Conservation (phyloP, 2,329 filamentous ascomycete species). For the Arthrobotrys musiformis region DNA sequence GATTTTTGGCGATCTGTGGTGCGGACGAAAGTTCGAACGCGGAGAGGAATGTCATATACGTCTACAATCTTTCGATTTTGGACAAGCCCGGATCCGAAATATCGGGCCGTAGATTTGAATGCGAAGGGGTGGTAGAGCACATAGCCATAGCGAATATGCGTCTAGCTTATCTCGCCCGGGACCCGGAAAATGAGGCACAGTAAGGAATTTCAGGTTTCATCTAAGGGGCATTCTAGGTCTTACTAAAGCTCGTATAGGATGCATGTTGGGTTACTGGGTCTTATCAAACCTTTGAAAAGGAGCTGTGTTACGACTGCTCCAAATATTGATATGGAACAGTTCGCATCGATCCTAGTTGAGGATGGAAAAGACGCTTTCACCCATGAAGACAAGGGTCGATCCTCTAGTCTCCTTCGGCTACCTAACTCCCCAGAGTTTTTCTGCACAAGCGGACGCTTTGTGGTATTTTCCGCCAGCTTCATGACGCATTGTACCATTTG, state of each 20-base stretch:
- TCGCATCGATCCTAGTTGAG: neutral
- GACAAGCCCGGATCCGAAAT: neutral
- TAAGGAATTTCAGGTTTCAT: neutral
- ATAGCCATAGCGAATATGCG: neutral
- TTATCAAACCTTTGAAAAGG: neutral
- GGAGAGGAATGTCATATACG: slow-evolving; percentile 19
- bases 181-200: neutral
- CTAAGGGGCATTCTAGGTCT: neutral
- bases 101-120: neutral
- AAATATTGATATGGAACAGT: neutral
- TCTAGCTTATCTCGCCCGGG: neutral
- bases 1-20: slow-evolving; percentile 18
- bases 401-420: neutral
- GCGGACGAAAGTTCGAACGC: neutral
- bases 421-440: slow-evolving; percentile 9
- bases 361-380: slow-evolving; percentile 13
- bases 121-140: slow-evolving; percentile 7
- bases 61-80: slow-evolving; percentile 26
- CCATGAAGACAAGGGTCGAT: neutral
- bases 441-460: slow-evolving; percentile 11
- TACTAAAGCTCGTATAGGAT: no score
- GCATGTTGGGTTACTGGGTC: neutral
- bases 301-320: neutral
- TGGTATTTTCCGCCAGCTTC: slow-evolving; percentile 8
- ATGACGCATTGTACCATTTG: slow-evolving; percentile 17